These are phyloP conservation scores for Saturnispora bothae DNA, from an alignment of 805 yeast genomes.

Conservation along the genomic window DNA sequence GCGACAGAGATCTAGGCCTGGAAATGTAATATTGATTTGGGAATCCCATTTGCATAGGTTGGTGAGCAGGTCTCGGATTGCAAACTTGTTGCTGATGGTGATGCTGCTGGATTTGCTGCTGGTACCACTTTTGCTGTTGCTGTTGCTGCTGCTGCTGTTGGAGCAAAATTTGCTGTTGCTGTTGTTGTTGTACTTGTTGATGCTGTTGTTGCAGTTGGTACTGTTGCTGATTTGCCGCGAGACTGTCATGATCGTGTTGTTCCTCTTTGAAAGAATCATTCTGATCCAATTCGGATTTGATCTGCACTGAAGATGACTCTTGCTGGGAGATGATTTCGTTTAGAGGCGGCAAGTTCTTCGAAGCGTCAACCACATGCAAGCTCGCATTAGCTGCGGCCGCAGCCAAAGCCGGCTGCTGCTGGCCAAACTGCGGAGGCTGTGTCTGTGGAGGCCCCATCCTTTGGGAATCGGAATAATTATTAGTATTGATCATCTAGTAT, in stretches of 20 bases:
- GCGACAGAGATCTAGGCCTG: constrained; percentile 3
- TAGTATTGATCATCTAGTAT: too few species aligned
- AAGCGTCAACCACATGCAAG: background rate
- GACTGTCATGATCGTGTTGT: background rate
- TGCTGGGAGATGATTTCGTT: background rate
- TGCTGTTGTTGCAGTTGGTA: constrained; percentile 11
- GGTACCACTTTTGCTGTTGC: constrained; percentile 16
- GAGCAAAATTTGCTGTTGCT: background rate
- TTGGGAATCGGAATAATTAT: too few species aligned
- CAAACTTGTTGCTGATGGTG: background rate
- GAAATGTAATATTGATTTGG: constrained; percentile 4
- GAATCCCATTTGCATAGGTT: background rate
- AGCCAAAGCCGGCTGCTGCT: background rate
- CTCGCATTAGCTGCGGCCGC: background rate
- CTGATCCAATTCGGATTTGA: background rate
- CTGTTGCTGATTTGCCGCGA: too few species aligned
- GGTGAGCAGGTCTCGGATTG: background rate
- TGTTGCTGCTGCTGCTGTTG: constrained; percentile 11
- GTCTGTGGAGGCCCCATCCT: too few species aligned
- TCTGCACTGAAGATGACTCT: background rate
- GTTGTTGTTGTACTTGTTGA: constrained; percentile 8
- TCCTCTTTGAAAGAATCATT: background rate
- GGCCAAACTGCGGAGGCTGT: background rate
- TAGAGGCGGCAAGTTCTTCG: background rate
- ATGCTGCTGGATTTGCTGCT: constrained; percentile 14